phyloP scores from a whole-genome alignment of 202 grass and related monocot species.

The Elaeis oleifera region DNA sequence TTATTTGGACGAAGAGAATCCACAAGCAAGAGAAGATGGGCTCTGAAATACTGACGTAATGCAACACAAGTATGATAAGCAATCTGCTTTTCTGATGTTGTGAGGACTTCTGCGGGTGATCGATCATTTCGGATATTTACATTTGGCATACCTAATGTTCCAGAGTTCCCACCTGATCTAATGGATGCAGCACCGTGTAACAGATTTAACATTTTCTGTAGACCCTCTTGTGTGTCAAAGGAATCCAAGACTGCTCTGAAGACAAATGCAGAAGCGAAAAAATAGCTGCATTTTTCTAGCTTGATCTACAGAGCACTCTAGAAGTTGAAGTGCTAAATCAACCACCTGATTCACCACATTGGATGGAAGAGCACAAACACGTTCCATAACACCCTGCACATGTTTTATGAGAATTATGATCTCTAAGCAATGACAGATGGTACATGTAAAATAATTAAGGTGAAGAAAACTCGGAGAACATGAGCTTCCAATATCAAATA shows the following conservation, averaged over 20 bases:
- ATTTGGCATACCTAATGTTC: slow-evolving; percentile 46
- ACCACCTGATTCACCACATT: slow-evolving; percentile 69
- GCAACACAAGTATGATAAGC: slow-evolving; percentile 95
- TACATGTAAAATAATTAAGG: too few species aligned
- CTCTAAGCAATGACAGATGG: too few species aligned
- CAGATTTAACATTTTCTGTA: slow-evolving; percentile 82
- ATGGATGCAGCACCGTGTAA: slow-evolving; percentile 65
- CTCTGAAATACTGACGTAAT: slow-evolving; percentile 82
- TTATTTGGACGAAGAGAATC: slow-evolving; percentile 93
- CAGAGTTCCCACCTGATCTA: slow-evolving; percentile 63
- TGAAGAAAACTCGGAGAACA: not conserved
- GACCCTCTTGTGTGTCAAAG: slow-evolving; percentile 73
- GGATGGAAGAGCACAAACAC: slow-evolving; percentile 68
- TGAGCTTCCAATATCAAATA: slow-evolving; percentile 1
- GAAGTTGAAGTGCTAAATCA: slow-evolving; percentile 83
- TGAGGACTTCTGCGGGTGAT: slow-evolving; percentile 52
- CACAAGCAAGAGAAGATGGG: slow-evolving; percentile 79
- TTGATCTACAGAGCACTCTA: slow-evolving; percentile 72
- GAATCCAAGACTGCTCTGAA: slow-evolving; percentile 92
- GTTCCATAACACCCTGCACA: slow-evolving; percentile 88
- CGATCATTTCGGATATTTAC: slow-evolving; percentile 55
- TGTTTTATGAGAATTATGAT: slow-evolving; percentile 7
- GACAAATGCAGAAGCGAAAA: slow-evolving; percentile 90
- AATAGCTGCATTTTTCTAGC: slow-evolving; percentile 80
- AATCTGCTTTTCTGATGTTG: slow-evolving; percentile 88